Evolutionary conservation across 148 eudicot species (phyloP), one percentile per base, ranked within the genome.

Genomic region (Amaranthus hypochondriacus): DNA sequence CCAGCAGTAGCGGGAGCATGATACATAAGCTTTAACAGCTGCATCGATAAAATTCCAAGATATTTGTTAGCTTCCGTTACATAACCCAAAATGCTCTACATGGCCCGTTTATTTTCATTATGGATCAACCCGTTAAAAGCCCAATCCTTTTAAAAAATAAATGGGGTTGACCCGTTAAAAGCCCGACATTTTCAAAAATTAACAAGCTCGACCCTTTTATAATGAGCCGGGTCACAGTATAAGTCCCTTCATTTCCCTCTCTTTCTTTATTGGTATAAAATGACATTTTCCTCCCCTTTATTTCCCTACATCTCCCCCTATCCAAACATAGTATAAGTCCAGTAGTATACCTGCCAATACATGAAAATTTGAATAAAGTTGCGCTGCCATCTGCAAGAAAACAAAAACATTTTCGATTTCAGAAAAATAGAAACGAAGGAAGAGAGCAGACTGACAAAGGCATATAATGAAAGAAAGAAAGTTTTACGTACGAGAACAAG

Each of bases 1-100:
- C 95, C 77, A 44, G 90, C 89, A 43, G 96, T 86, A 64, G 80
- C 92, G 65, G 99, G 97, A 58, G 92, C 94, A 56, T 92, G 93
- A 79, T 96, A 96, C 99, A 96, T 96, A 64, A 96, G 96, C 89
- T 92, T 96, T 74, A 96, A 83, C 49, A 96, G 79, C 99, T 96
- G 97, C 86, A 79, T 28, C 56, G 67, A 44, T 7, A 68, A 28
- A 28, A 43, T 71, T 66, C 15, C 4, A 13, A 18, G 48, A 66
- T 9, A 62, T 49, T 48, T 43, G 42, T 80, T 72, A 77, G 61
- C 43, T 67, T 56, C n/a, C 53, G 11, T 50, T 14, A 9, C 12
- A 59, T 14, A 28, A 28, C 39, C 39, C 39, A 28, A 28, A 28
- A 28, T 28, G 39, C 39, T 28, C 39, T 28, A 1, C 39, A 0